Percentiles rank a stretch among this genome's conserved stretches.
These are phyloP conservation scores for Plasmodium reichenowi DNA, from an alignment of 169 alveolate species.

Conservation along the genomic window DNA sequence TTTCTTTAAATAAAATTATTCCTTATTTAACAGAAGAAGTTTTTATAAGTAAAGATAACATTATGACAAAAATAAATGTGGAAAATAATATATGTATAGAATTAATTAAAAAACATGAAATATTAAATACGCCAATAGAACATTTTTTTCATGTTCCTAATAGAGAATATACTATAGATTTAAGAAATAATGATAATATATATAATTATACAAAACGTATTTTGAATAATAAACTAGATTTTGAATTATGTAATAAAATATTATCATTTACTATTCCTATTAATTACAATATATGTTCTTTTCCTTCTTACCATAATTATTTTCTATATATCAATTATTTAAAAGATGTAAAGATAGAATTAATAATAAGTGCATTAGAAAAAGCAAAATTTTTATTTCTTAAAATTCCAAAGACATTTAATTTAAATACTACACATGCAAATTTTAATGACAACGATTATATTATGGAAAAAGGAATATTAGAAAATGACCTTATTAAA, in stretches of 20 bases:
- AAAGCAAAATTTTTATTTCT: slow-evolving; percentile 13
- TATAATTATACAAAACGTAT: slow-evolving; percentile 14
- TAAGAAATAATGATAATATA: background rate
- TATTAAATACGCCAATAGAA: slow-evolving; percentile 9
- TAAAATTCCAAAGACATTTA: slow-evolving; percentile 8
- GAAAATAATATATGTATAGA: slow-evolving; percentile 30
- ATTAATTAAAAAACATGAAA: slow-evolving; percentile 12
- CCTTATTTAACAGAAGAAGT: slow-evolving; percentile 37
- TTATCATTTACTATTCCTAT: slow-evolving; percentile 22
- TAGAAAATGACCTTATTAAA: slow-evolving; percentile 47
- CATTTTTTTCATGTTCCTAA: background rate
- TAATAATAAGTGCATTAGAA: slow-evolving; percentile 11
- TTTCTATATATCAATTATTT: slow-evolving; percentile 19
- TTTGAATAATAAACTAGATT: slow-evolving; percentile 1
- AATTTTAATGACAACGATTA: slow-evolving; percentile 40
- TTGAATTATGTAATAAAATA: slow-evolving; percentile 27
- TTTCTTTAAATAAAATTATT: slow-evolving; percentile 13
- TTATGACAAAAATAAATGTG: slow-evolving; percentile 21
- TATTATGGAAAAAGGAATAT: slow-evolving; percentile 19
- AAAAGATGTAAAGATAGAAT: slow-evolving; percentile 2
- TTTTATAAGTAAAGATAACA: slow-evolving; percentile 16
- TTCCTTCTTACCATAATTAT: slow-evolving; percentile 26
- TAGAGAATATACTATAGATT: slow-evolving; percentile 3
- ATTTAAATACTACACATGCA: slow-evolving; percentile 20
- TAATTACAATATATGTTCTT: slow-evolving; percentile 41